Percentiles rank a stretch among this genome's conserved stretches.
These are phyloP conservation scores for Erigeron philadelphicus DNA, from an alignment of 140 eudicot species.

Conservation along the genomic window DNA sequence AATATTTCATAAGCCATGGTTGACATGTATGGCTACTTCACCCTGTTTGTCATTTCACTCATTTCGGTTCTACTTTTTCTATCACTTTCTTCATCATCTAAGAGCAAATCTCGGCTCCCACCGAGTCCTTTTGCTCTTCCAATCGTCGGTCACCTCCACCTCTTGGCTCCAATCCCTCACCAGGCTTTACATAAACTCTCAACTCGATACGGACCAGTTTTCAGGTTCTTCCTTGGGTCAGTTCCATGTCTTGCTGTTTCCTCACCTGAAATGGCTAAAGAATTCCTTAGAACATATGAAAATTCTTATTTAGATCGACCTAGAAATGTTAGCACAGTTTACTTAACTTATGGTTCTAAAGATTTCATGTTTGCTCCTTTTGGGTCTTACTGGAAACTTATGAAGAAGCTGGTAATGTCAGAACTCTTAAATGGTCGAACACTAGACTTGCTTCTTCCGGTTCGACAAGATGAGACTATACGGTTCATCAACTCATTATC, in stretches of 20 bases:
- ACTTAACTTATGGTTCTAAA: constrained; percentile 42
- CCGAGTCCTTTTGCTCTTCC: constrained; percentile 54
- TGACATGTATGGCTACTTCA: constrained; percentile 30
- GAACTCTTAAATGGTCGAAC: constrained; percentile 42
- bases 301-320: constrained; percentile 42
- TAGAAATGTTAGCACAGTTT: constrained; percentile 28
- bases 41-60: constrained; percentile 35
- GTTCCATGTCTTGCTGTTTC: constrained; percentile 50
- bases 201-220: constrained; percentile 34
- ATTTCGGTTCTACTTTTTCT: constrained; percentile 27
- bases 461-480: constrained; percentile 35
- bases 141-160: constrained; percentile 57
- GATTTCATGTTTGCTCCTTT: constrained; percentile 53
- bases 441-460: constrained; percentile 40
- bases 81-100: constrained; percentile 5
- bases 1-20: constrained; percentile 30
- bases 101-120: constrained; percentile 28
- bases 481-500: constrained; percentile 24
- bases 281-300: constrained; percentile 50
- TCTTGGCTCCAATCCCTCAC: constrained; percentile 55
- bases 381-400: constrained; percentile 51
- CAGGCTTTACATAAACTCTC: constrained; percentile 55
- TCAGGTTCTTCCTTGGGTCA: constrained; percentile 41
- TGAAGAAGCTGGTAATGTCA: constrained; percentile 53
- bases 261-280: constrained; percentile 49